These are phyloP conservation scores for Phytomonas sp. DNA, from an alignment of 208 protist genomes.

Conservation along the genomic window DNA sequence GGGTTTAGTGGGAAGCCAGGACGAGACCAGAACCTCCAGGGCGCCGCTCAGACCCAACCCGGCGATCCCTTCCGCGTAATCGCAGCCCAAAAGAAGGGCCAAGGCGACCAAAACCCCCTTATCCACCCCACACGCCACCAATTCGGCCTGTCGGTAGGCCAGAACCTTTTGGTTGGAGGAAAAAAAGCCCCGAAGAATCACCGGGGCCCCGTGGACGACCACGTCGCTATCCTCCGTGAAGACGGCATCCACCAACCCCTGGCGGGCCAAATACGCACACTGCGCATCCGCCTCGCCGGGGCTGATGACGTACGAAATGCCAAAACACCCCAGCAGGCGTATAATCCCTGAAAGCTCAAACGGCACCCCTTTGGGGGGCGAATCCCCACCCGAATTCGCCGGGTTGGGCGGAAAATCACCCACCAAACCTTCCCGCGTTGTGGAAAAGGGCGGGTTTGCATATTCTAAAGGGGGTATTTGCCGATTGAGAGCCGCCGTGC, in stretches of 20 bases:
- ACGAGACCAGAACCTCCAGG: slow-evolving; percentile 40
- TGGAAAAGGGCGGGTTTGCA: too few relatives aligned
- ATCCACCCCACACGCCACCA: slow-evolving; percentile 62
- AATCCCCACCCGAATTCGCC: neutral
- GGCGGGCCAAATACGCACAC: slow-evolving; percentile 79
- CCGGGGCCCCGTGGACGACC: slow-evolving; percentile 90
- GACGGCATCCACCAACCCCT: slow-evolving; percentile 88
- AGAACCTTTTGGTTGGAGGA: slow-evolving; percentile 50
- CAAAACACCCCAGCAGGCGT: slow-evolving; percentile 77
- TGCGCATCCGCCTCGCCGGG: slow-evolving; percentile 92
- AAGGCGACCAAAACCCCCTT: slow-evolving; percentile 82
- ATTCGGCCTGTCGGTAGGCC: slow-evolving; percentile 44
- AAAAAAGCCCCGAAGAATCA: slow-evolving; percentile 92
- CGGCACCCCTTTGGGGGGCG: slow-evolving; percentile 15
- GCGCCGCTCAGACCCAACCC: slow-evolving; percentile 78
- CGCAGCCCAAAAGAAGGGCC: slow-evolving; percentile 91
- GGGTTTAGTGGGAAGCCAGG: slow-evolving; percentile 23
- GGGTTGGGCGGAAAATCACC: neutral
- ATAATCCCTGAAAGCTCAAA: slow-evolving; percentile 67
- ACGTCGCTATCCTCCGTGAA: slow-evolving; percentile 96
- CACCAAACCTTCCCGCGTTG: neutral
- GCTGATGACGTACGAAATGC: slow-evolving; percentile 80
- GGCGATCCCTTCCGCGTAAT: slow-evolving; percentile 90
- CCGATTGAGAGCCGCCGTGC: neutral
- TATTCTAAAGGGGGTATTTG: too few relatives aligned